phyloP scores from a whole-genome alignment of 2,329 filamentous ascomycete species.

The Magnaporthales sp. region DNA sequence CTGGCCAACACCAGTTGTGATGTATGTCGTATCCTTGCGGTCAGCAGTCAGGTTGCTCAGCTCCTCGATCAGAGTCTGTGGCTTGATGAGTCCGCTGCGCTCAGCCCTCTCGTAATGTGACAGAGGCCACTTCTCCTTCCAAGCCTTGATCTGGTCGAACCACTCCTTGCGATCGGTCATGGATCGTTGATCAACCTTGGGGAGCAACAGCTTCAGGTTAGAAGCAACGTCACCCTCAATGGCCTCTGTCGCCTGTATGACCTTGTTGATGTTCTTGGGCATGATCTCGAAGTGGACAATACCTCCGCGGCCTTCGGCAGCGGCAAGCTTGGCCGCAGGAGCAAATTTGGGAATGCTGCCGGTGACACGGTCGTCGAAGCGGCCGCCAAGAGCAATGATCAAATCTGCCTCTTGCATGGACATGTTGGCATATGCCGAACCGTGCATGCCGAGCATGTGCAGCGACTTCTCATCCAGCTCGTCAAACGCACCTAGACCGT shows the following conservation, averaged over 20 bases:
- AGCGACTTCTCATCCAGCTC: slow-evolving; percentile 90
- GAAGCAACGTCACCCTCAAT: slow-evolving; percentile 84
- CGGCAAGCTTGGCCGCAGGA: slow-evolving; percentile 77
- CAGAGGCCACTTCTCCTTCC: slow-evolving; percentile 89
- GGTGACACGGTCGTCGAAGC: slow-evolving; percentile 95
- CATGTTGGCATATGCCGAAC: slow-evolving; percentile 95
- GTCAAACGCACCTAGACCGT: slow-evolving; percentile 86
- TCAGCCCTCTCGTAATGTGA: slow-evolving; percentile 71
- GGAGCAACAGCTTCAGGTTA: slow-evolving; percentile 69
- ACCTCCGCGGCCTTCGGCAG: slow-evolving; percentile 76
- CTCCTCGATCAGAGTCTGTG: slow-evolving; percentile 84
- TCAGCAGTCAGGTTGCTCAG: slow-evolving; percentile 75
- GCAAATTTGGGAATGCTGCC: slow-evolving; percentile 76
- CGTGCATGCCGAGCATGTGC: slow-evolving; percentile 99
- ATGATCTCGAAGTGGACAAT: slow-evolving; percentile 98
- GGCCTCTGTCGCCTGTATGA: slow-evolving; percentile 91
- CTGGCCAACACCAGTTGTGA: slow-evolving; percentile 90
- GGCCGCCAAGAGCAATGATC: slow-evolving; percentile 86
- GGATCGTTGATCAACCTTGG: slow-evolving; percentile 54
- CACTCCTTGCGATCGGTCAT: slow-evolving; percentile 67
- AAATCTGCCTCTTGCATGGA: slow-evolving; percentile 95
- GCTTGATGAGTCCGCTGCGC: slow-evolving; percentile 76
- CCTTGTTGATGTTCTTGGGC: slow-evolving; percentile 99
- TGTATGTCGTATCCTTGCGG: slow-evolving; percentile 77
- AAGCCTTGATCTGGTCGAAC: slow-evolving; percentile 81